Conservation (phyloP, 129 eudicot genomes). For the Tanacetum coccineum region DNA sequence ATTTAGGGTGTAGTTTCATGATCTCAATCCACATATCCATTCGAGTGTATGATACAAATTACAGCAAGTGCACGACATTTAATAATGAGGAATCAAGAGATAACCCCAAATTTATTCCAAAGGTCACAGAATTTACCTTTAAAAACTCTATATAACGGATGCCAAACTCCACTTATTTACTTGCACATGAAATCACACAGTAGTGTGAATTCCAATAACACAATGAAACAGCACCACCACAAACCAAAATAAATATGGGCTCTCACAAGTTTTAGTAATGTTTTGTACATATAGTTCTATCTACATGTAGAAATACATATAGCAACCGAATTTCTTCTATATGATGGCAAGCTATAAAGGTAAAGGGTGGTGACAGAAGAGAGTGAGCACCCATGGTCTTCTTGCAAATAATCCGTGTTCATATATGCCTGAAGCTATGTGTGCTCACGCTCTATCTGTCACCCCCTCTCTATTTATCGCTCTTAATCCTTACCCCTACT, state of each 20-base stretch:
- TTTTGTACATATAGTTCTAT: neutral
- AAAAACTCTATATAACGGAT: conserved; percentile 46
- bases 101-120: conserved; percentile 37
- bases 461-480: conserved; percentile 27
- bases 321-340: neutral
- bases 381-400: conserved; percentile 15
- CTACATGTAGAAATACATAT: no score
- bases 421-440: conserved; percentile 53
- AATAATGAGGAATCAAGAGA: conserved; percentile 14
- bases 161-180: conserved; percentile 19
- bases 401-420: neutral
- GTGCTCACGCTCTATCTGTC: conserved; percentile 93
- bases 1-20: no score
- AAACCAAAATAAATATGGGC: conserved; percentile 15
- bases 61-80: no score
- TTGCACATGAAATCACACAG: conserved; percentile 27
- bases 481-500: neutral
- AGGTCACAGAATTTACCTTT: neutral
- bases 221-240: conserved; percentile 38
- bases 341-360: neutral
- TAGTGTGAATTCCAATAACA: conserved; percentile 15
- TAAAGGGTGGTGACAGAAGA: conserved; percentile 14
- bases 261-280: neutral
- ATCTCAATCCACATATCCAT: no score
- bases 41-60: no score